phyloP scores from a whole-genome alignment of 116 monocot genomes.

The Thalassia testudinum region DNA sequence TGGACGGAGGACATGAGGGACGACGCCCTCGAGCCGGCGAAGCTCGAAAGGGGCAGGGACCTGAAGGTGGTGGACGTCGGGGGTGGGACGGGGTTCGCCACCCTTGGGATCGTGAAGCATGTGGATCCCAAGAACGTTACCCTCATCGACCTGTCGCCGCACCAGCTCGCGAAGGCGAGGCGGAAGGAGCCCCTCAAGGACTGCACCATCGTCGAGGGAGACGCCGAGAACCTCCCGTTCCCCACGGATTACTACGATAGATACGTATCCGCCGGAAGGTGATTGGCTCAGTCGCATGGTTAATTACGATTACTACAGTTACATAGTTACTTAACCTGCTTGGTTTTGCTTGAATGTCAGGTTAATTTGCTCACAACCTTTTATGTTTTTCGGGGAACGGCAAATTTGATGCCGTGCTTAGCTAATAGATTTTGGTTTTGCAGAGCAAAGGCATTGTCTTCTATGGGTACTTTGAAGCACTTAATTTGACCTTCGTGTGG shows the following conservation, averaged over 20 bases:
- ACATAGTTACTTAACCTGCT: too few relatives aligned
- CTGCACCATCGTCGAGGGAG: slow-evolving; percentile 82
- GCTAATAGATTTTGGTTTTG: too few relatives aligned
- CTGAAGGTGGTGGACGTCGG: slow-evolving; percentile 93
- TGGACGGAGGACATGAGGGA: slow-evolving; percentile 99
- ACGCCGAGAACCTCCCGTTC: slow-evolving; percentile 89
- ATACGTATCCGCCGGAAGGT: slow-evolving; percentile 96
- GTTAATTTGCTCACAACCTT: too few relatives aligned
- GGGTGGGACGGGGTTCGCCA: slow-evolving; percentile 89
- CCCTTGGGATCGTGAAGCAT: slow-evolving; percentile 78
- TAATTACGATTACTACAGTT: too few relatives aligned
- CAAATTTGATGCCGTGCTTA: too few relatives aligned
- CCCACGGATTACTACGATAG: slow-evolving; percentile 62
- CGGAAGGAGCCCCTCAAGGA: slow-evolving; percentile 71
- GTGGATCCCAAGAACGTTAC: slow-evolving; percentile 73
- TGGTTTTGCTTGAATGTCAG: too few relatives aligned
- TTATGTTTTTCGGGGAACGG: too few relatives aligned
- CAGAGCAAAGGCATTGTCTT: too few relatives aligned
- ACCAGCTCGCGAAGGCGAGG: slow-evolving; percentile 78
- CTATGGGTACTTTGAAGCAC: too few relatives aligned
- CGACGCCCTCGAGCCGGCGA: slow-evolving; percentile 85
- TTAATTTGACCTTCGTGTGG: too few relatives aligned
- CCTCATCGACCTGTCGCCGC: slow-evolving; percentile 84
- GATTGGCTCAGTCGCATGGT: too few relatives aligned
- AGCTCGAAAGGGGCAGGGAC: slow-evolving; percentile 32